Evolutionary conservation across 1,284 basidiomycete genomes (phyloP), one percentile per base, ranked within the genome.

Genomic region (Apiotrichum siamense): DNA sequence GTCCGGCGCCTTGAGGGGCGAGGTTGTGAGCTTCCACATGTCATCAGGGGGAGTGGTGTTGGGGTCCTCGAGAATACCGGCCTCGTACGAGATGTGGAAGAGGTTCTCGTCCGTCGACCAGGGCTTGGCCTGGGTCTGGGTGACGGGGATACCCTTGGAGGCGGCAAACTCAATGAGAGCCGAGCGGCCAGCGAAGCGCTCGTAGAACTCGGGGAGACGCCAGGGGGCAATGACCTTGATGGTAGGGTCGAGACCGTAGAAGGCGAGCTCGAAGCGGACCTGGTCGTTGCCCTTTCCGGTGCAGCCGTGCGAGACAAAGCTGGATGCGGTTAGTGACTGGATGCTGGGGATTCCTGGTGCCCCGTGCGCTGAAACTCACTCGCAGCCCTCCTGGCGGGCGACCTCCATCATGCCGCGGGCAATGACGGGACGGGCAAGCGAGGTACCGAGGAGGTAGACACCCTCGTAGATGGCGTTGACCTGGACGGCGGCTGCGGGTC

Each of bases 31-130:
- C 76, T 97, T 97, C 94, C 96, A 99, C 94, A 99, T 99, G 79
- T 98, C 94, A n/a, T 76, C 75, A 26, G 94, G 94, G 50, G 96
- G 94, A 10, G 92, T 97, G 58, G 80, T 85, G 80, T 96, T 83
- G 62, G 94, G 94, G 74, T 98, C 88, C 75, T 99, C 96, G 59
- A 98, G 85, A 73, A 98, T 97, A 52, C 94, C 94, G 27, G 94
- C 94, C 76, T 99, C 94, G 78, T 97, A 98, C 21, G 93, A 98
- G 75, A 97, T 98, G 80, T 99, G 94, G 85, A 96, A 97, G 50
- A 98, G 80, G 78, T 98, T 98, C 78, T 97, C 96, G 75, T 97
- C 91, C 15, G 94, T 99, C 11, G 93, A 97, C 96, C 96, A 99
- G 32, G 96, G 94, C 79, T 98, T 97, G 55, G 92, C 82, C 38